Percentiles rank a stretch among this genome's conserved stretches.
phyloP scores from a whole-genome alignment of 2,329 filamentous ascomycete species.

The Aureobasidium melanogenum region DNA sequence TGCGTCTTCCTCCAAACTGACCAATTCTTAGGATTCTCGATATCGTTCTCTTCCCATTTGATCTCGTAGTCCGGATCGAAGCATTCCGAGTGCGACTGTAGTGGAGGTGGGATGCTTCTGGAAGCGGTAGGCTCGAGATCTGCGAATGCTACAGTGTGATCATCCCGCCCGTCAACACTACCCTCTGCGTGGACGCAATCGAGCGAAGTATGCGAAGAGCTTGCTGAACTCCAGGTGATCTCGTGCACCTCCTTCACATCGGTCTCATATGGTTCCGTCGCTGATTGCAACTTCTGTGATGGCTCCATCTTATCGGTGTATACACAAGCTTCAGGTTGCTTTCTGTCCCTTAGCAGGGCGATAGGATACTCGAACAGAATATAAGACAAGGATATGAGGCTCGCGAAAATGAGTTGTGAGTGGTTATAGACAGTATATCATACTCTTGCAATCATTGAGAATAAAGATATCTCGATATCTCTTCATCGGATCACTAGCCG shows the following conservation, averaged over 20 bases:
- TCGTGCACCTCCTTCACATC: neutral
- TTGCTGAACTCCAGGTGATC: neutral
- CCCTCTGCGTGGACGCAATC: neutral
- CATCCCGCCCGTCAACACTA: neutral
- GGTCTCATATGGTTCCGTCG: neutral
- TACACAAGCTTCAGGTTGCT: too few relatives aligned
- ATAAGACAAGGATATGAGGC: too few relatives aligned
- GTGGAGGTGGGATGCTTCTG: neutral
- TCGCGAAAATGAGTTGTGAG: too few relatives aligned
- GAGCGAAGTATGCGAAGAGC: neutral
- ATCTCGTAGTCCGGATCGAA: neutral
- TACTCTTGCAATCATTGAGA: neutral
- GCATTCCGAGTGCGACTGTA: neutral
- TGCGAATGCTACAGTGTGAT: neutral
- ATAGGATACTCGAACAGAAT: neutral
- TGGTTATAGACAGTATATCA: neutral
- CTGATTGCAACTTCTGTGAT: neutral
- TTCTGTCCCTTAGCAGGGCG: neutral
- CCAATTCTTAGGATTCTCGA: conserved; percentile 2
- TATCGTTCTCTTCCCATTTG: neutral
- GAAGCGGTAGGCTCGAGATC: conserved; percentile 5
- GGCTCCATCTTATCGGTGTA: neutral
- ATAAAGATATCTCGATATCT: neutral
- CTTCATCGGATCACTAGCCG: neutral
- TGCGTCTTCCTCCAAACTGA: neutral